phyloP scores from a whole-genome alignment of 2,329 filamentous ascomycete genomes.

The Plectosphaerella cucumerina region DNA sequence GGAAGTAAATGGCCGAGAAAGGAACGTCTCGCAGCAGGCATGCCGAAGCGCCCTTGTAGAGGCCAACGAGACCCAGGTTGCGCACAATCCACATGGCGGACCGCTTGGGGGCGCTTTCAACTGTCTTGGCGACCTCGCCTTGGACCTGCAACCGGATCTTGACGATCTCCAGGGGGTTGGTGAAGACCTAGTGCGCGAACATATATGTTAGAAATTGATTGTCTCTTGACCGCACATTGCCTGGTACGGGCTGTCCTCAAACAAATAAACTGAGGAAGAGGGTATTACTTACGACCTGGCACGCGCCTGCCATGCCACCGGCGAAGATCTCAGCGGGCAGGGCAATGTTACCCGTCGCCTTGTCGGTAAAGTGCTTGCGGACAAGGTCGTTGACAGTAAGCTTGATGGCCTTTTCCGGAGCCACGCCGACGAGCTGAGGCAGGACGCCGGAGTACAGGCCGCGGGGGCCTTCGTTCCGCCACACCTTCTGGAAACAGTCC shows the following conservation, averaged over 20 bases:
- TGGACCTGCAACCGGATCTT: slow-evolving; percentile 98
- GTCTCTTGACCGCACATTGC: too few relatives aligned
- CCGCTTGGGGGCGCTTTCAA: slow-evolving; percentile 76
- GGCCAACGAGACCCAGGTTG: slow-evolving; percentile 86
- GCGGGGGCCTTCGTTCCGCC: slow-evolving; percentile 84
- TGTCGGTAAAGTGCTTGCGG: slow-evolving; percentile 68
- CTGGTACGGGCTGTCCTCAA: too few relatives aligned
- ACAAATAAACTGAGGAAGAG: neutral
- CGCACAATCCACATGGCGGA: slow-evolving; percentile 97
- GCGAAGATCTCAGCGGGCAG: slow-evolving; percentile 72
- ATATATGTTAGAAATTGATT: slow-evolving; percentile 6
- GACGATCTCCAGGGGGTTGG: slow-evolving; percentile 97
- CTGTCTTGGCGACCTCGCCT: slow-evolving; percentile 86
- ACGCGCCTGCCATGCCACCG: slow-evolving; percentile 84
- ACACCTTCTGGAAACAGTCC: slow-evolving; percentile 90
- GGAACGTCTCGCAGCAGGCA: slow-evolving; percentile 94
- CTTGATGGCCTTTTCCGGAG: slow-evolving; percentile 99
- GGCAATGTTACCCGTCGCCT: slow-evolving; percentile 66
- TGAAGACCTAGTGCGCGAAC: slow-evolving; percentile 68
- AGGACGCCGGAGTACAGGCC: slow-evolving; percentile 93
- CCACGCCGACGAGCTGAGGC: slow-evolving; percentile 93
- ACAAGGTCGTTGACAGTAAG: slow-evolving; percentile 96
- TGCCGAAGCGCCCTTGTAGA: slow-evolving; percentile 95
- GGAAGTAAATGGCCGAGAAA: slow-evolving; percentile 99
- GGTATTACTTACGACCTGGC: slow-evolving; percentile 80